Base-by-base conservation (phyloP, 495 filamentous ascomycete species). In the Penicillium desertorum region DNA sequence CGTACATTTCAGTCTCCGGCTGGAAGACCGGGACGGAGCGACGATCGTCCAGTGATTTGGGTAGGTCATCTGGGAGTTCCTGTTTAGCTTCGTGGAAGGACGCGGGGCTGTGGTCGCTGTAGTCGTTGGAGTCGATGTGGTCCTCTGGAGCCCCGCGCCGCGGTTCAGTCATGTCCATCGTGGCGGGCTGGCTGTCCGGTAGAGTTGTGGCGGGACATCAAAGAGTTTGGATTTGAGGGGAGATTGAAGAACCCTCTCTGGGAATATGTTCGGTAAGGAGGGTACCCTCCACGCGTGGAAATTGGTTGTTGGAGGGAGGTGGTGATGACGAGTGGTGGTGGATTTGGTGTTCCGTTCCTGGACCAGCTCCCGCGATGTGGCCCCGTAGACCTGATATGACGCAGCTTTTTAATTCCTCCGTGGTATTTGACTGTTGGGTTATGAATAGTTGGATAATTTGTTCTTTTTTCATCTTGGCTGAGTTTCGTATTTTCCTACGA, bases 1-100 rank as follows among this genome's bases (percentile, higher is more conserved):
- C 94, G 70, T 98, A 98, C 78, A 96, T 89, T 81, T 98, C 92
- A 23, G 91, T 96, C 78, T 97, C 93, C 45, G 72, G 76, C 34
- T 73, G 77, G 53, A 79, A 77, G 5, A 71, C 69, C 8, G 81
- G 82, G 25, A 88, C 80, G 54, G 80, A 83, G 68, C 86, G 84
- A 51, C 93, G 82, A 74, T 98, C 95, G 64, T 98, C 88, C 56
- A 98, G 80, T 45, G 92, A 93, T 62, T 85, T 91, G 5, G 94
- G 94, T 23, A 98, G 82, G 70, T 98, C 95, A 61, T 82, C 80
- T 39, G 94, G 94, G 45, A 98, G 85, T 60, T 78, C 60, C 47
- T 83, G 76, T 20, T 65, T 50, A 48, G 57, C 25, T 63, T 59
- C 51, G 63, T 57, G 57, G 51, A 45, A 56, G 44, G 57, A 59